phyloP scores from a whole-genome alignment of 495 filamentous ascomycete species.

The Neurospora sp. region DNA sequence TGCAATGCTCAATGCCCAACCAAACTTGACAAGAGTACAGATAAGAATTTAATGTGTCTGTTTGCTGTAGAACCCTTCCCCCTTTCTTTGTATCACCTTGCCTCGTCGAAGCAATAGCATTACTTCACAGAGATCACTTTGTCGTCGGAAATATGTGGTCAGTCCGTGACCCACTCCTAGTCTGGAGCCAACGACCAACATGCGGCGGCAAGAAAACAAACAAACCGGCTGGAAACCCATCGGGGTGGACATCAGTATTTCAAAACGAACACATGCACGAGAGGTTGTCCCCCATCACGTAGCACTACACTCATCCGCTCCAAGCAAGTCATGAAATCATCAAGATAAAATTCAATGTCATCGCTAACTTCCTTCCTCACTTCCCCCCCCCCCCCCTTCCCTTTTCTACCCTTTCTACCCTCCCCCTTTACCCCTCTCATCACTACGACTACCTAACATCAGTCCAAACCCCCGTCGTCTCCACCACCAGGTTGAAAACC shows the following conservation, averaged over 20 bases:
- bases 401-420: background rate
- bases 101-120: background rate
- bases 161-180: background rate
- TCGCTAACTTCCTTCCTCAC: background rate
- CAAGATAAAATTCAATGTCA: background rate
- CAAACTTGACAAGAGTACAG: background rate
- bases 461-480: slow-evolving; percentile 49
- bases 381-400: too few relatives aligned
- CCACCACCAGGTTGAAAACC: slow-evolving; percentile 69
- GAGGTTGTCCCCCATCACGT: background rate
- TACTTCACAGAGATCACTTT: background rate
- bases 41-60: background rate
- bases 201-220: background rate
- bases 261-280: background rate
- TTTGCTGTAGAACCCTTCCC: background rate
- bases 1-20: background rate
- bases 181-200: background rate
- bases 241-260: background rate
- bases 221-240: background rate
- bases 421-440: background rate
- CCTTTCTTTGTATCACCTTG: background rate
- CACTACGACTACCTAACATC: slow-evolving; percentile 23
- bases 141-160: background rate
- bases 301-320: background rate
- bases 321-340: background rate